Conservation (phyloP, 2,329 filamentous ascomycete genomes). For the Tolypocladium tropicale region DNA sequence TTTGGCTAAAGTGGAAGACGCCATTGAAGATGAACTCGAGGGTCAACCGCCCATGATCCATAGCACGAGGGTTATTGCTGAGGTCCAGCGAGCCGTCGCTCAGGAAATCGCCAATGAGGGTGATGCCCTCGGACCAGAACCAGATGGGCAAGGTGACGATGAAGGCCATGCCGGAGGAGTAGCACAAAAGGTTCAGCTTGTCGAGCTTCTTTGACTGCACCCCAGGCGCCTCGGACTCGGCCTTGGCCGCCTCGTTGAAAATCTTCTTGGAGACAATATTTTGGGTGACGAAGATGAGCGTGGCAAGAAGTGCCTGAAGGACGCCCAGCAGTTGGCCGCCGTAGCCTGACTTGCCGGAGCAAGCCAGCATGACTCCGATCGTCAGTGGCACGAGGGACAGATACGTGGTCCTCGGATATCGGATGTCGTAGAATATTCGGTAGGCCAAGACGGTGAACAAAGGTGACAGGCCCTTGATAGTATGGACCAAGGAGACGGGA, state of each 20-base stretch:
- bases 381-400: constrained; percentile 85
- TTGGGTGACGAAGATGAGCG: constrained; percentile 90
- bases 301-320: constrained; percentile 77
- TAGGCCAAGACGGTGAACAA: constrained; percentile 94
- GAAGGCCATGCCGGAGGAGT: constrained; percentile 91
- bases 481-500: constrained; percentile 93
- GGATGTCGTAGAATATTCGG: constrained; percentile 77
- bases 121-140: constrained; percentile 82
- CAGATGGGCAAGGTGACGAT: constrained; percentile 81
- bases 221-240: constrained; percentile 62
- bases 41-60: constrained; percentile 61
- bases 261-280: constrained; percentile 98
- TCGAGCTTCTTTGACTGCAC: constrained; percentile 70
- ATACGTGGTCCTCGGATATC: constrained; percentile 80
- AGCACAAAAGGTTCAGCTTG: constrained; percentile 93
- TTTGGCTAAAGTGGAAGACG: constrained; percentile 91
- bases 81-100: constrained; percentile 68
- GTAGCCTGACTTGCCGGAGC: constrained; percentile 70
- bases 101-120: constrained; percentile 66
- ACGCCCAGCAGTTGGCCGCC: constrained; percentile 86
- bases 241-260: constrained; percentile 86
- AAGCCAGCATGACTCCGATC: constrained; percentile 89
- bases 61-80: constrained; percentile 49
- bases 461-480: constrained; percentile 94
- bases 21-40: constrained; percentile 97